phyloP scores from a whole-genome alignment of 73 alveolate genomes.

The Uronychia binucleata region DNA sequence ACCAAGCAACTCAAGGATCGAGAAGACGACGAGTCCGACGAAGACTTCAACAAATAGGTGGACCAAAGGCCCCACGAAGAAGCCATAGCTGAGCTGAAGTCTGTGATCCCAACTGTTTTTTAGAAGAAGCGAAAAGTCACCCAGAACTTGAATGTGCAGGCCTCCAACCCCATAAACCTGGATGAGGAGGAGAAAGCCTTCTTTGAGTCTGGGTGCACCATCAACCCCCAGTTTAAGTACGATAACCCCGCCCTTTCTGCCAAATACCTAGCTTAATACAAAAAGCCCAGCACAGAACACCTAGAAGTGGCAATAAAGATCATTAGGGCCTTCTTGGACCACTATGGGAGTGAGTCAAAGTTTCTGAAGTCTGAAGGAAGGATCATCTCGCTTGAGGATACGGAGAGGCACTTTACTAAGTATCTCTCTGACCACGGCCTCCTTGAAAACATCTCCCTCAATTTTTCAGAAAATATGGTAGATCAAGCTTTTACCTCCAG shows the following conservation, averaged over 20 bases:
- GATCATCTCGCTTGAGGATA: constrained; percentile 47
- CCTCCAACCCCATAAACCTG: constrained; percentile 45
- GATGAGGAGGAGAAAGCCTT: constrained; percentile 34
- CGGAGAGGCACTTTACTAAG: constrained; percentile 36
- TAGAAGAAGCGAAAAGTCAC: neutral
- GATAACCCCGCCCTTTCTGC: constrained; percentile 27
- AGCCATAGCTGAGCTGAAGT: neutral
- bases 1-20: neutral
- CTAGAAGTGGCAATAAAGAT: constrained; percentile 37
- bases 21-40: neutral
- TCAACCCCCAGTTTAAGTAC: constrained; percentile 45
- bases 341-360: constrained; percentile 36
- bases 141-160: neutral
- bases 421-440: constrained; percentile 40
- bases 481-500: neutral
- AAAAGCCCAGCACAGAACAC: constrained; percentile 7
- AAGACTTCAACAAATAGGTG: neutral
- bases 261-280: constrained; percentile 29
- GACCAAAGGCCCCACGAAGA: neutral
- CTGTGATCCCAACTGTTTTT: neutral
- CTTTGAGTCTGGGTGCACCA: constrained; percentile 18
- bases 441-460: constrained; percentile 34
- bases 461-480: constrained; percentile 42
- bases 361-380: constrained; percentile 42
- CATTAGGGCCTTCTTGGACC: constrained; percentile 24